phyloP scores from a whole-genome alignment of 345 rosid species.

The Acer yangbiense region DNA sequence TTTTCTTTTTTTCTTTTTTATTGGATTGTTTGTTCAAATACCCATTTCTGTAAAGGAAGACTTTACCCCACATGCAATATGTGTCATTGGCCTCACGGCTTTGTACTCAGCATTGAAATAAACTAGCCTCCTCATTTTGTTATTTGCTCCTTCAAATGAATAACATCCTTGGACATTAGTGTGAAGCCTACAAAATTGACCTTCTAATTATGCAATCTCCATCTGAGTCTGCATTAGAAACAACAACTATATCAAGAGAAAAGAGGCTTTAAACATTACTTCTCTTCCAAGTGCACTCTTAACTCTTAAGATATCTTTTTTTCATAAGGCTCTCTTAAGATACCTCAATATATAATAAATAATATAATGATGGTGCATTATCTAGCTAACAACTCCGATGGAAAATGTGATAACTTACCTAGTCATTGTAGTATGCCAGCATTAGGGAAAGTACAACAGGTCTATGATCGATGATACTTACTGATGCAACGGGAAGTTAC shows the following conservation, averaged over 20 bases:
- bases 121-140: neutral
- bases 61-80: too few relatives aligned
- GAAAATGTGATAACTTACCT: neutral
- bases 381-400: neutral
- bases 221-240: neutral
- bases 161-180: neutral
- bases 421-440: neutral
- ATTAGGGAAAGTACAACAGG: neutral
- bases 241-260: neutral
- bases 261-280: neutral
- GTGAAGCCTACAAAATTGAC: neutral
- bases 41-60: too few relatives aligned
- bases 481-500: neutral
- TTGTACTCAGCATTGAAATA: too few relatives aligned
- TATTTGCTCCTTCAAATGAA: neutral
- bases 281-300: neutral
- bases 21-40: too few relatives aligned
- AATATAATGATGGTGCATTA: neutral
- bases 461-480: neutral
- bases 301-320: neutral
- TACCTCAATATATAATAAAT: neutral
- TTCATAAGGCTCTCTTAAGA: neutral
- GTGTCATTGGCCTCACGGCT: too few relatives aligned
- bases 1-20: too few relatives aligned
- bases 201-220: neutral